A percentile compares a stretch with the other conserved stretches of the same genome.
Evolutionary conservation across 2,329 filamentous ascomycete species (phyloP).

Genomic region (Fusarium sp.): DNA sequence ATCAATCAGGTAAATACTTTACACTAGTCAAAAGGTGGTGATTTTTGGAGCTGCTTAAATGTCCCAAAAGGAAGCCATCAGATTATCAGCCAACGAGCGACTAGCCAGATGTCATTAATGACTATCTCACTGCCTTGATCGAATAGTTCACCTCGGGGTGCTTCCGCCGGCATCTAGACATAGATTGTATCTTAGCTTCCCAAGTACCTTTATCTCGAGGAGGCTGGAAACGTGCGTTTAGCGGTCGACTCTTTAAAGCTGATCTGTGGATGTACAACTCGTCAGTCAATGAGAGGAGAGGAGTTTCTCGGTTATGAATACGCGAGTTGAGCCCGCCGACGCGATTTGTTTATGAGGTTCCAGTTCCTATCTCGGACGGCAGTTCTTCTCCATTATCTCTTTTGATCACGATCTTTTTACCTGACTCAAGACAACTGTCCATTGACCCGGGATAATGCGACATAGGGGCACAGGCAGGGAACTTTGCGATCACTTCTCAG

Average conservation of each 20-base stretch:
- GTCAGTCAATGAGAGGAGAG: neutral
- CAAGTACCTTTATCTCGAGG: conserved; percentile 1
- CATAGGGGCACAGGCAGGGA: conserved; percentile 6
- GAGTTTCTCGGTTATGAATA: neutral
- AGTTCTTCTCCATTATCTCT: neutral
- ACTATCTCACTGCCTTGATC: neutral
- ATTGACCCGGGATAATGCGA: conserved; percentile 1
- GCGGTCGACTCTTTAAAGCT: conserved; percentile 1
- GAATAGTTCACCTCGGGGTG: neutral
- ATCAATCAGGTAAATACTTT: neutral
- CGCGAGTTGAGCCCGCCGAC: neutral
- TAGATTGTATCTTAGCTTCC: neutral
- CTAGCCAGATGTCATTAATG: conserved; percentile 25
- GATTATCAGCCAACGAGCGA: conserved; percentile 15
- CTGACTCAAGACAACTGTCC: conserved; percentile 27
- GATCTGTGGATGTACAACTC: conserved; percentile 8
- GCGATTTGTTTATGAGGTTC: neutral
- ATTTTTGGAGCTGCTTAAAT: conserved; percentile 15
- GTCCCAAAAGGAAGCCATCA: neutral
- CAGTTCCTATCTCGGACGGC: neutral
- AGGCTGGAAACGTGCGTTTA: conserved; percentile 9
- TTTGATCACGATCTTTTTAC: conserved; percentile 22
- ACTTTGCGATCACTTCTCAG: neutral
- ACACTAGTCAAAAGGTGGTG: conserved; percentile 33
- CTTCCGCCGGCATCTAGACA: conserved; percentile 7